phyloP scores from a whole-genome alignment of 2,329 filamentous ascomycete genomes.

The Seiridium unicorne region DNA sequence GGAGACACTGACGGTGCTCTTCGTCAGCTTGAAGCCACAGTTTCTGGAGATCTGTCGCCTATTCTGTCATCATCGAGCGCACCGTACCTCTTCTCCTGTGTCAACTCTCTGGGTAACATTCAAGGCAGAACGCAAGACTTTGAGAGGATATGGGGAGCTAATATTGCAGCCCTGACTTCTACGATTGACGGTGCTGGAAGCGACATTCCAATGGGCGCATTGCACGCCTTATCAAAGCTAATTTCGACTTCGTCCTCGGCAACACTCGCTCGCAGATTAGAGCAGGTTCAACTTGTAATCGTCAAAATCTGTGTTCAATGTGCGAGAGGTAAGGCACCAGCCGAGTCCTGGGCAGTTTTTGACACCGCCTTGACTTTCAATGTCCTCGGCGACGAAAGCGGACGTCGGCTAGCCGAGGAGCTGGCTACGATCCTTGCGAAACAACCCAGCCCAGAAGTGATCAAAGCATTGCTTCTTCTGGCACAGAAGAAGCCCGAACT shows the following conservation, averaged over 20 bases:
- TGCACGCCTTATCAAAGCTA: conserved; percentile 38
- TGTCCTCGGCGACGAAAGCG: conserved; percentile 33
- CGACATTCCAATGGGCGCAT: neutral
- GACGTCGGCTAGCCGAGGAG: conserved; percentile 31
- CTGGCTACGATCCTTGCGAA: conserved; percentile 22
- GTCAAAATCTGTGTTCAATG: conserved; percentile 37
- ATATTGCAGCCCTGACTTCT: conserved; percentile 40
- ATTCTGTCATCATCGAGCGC: conserved; percentile 70
- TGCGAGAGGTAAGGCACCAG: conserved; percentile 27
- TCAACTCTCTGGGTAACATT: conserved; percentile 54
- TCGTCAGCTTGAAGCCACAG: conserved; percentile 44
- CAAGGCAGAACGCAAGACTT: conserved; percentile 36
- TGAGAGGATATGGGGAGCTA: conserved; percentile 41
- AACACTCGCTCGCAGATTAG: conserved; percentile 34
- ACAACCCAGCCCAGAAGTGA: conserved; percentile 23
- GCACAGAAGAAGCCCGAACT: conserved; percentile 42
- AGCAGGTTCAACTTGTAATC: conserved; percentile 47
- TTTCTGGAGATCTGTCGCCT: conserved; percentile 52
- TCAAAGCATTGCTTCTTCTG: conserved; percentile 48
- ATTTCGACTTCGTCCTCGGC: conserved; percentile 43
- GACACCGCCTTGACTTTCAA: conserved; percentile 44
- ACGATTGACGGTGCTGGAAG: conserved; percentile 16
- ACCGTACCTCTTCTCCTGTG: conserved; percentile 61
- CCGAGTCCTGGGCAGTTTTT: conserved; percentile 42
- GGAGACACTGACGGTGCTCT: conserved; percentile 33